phyloP scores from a whole-genome alignment of 495 filamentous ascomycete species.

The Glarea lozoyensis region DNA sequence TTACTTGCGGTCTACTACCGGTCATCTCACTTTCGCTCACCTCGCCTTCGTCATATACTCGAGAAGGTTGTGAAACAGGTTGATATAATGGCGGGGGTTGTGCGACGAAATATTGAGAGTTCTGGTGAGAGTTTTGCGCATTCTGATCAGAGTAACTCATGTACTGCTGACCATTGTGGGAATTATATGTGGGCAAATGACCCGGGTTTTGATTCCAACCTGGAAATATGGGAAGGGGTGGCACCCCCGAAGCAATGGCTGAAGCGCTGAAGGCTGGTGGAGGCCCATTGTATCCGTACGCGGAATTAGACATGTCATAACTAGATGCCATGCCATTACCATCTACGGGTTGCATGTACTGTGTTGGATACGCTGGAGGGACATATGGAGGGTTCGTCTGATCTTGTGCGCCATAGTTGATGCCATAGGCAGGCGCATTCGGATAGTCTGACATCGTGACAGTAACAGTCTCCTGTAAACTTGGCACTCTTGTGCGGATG shows the following conservation, averaged over 20 bases:
- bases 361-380: conserved; percentile 14
- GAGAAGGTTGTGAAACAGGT: conserved; percentile 9
- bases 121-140: conserved; percentile 10
- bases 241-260: conserved; percentile 10
- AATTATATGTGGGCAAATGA: conserved; percentile 13
- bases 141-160: conserved; percentile 4
- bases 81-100: conserved; percentile 7
- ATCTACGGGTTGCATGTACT: conserved; percentile 12
- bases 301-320: conserved; percentile 14
- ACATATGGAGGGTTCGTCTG: conserved; percentile 15
- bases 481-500: no score
- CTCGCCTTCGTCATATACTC: conserved; percentile 60
- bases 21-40: conserved; percentile 57
- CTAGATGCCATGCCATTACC: conserved; percentile 9
- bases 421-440: conserved; percentile 41
- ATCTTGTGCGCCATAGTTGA: conserved; percentile 18
- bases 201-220: conserved; percentile 19
- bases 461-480: no score
- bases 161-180: conserved; percentile 10
- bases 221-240: conserved; percentile 19
- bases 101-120: conserved; percentile 8
- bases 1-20: conserved; percentile 13
- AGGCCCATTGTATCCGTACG: conserved; percentile 16
- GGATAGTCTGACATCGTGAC: conserved; percentile 48
- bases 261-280: conserved; percentile 14